A percentile compares a stretch with the other conserved stretches of the same genome.
Conservation (phyloP, 1,284 basidiomycete species). For the Marasmius oreades region DNA sequence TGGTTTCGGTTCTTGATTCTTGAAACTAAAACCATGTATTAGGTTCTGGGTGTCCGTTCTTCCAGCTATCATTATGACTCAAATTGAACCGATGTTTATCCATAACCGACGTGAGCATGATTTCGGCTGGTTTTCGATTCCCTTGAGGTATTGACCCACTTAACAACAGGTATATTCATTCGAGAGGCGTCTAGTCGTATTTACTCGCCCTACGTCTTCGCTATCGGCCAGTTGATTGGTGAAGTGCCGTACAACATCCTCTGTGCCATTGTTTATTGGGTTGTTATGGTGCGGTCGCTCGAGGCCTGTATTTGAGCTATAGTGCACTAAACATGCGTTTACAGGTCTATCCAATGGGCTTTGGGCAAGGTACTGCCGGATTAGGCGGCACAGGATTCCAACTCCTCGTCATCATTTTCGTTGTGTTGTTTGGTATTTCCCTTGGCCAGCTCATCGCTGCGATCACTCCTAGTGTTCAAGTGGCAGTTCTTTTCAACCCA, state of each 20-base stretch:
- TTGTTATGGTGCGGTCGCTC: conserved; percentile 52
- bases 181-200: conserved; percentile 75
- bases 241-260: conserved; percentile 79
- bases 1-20: background rate
- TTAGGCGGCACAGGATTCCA: conserved; percentile 72
- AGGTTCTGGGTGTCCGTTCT: conserved; percentile 71
- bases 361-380: conserved; percentile 61
- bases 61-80: conserved; percentile 75
- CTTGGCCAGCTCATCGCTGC: conserved; percentile 77
- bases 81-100: conserved; percentile 87
- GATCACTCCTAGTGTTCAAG: conserved; percentile 69
- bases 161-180: conserved; percentile 43
- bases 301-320: background rate
- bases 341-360: conserved; percentile 68
- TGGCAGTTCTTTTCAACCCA: conserved; percentile 81
- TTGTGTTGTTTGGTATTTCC: conserved; percentile 74
- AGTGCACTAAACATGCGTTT: background rate
- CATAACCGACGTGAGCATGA: conserved; percentile 54
- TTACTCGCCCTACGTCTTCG: conserved; percentile 81
- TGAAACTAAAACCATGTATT: background rate
- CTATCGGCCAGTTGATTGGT: conserved; percentile 77
- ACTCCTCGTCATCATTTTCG: conserved; percentile 67
- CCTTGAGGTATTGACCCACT: background rate
- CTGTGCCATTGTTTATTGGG: conserved; percentile 76
- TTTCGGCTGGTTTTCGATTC: background rate